Evolutionary conservation across 225 moss, liverwort and hornwort genomes (phyloP), one percentile per base, ranked within the genome.

Genomic region (Ulota crispa): DNA sequence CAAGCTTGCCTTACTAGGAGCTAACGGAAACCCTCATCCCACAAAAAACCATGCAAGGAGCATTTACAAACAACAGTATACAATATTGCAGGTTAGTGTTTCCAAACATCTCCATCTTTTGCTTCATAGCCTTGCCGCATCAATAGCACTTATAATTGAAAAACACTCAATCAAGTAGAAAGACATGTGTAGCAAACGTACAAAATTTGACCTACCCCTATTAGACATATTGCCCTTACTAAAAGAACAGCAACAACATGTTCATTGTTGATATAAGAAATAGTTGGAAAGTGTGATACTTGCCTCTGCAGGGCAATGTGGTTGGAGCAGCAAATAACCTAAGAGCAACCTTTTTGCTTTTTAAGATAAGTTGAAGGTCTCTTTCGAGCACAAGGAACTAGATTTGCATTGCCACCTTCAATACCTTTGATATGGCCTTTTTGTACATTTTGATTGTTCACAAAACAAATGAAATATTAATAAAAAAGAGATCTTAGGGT

Each of bases 1-100:
- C 50, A 39, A 54, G 28, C 75, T 59, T 71, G 94, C 96, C 94
- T 93, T 77, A 99, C 87, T 55, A 99, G 30, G 56, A 99, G 98
- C 84, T 96, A 94, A 87, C 96, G 94, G 64, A 99, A 99, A 55
- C 96, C 98, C 82, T 99, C 98, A 75, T 99, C 96, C 96, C 98
- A 99, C 45, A 99, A 88, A 70, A 99, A 99, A 36, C 98, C 96
- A 39, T 94, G 93, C n/a, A 94, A 99, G 73, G 98, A 96, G 56
- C 98, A 92, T 76, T 96, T 99, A 32, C 96, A 96, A 78, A 96
- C 94, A 70, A 94, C 96, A 80, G 93, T 91, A 78, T 88, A 96
- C 76, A 99, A 90, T 62, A 90, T 90, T 37, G 94, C 96, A 71
- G 94, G 96, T 96, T 96, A 99, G 54, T 99, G 96, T 64, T 91